A percentile compares a stretch with the other conserved stretches of the same genome.
phyloP scores from a whole-genome alignment of 2,329 filamentous ascomycete species.

The Paecilomyces sp. region DNA sequence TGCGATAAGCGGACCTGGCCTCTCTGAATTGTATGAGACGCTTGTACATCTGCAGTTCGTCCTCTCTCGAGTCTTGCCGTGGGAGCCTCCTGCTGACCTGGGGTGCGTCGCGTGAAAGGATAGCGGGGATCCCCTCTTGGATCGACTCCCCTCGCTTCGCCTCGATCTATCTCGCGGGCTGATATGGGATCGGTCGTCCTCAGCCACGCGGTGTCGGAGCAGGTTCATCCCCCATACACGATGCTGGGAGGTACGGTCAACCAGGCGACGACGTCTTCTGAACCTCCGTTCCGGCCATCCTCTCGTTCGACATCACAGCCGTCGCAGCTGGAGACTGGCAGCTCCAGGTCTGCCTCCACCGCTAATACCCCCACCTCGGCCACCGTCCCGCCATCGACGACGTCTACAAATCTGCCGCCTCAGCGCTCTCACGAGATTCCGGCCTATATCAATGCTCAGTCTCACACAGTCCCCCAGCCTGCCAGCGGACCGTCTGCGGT shows the following conservation, averaged over 20 bases:
- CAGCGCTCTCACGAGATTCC: constrained; percentile 25
- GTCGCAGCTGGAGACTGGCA: constrained; percentile 15
- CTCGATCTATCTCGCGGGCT: constrained; percentile 18
- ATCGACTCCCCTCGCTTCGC: constrained; percentile 2
- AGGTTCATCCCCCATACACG: constrained; percentile 64
- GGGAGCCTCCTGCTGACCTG: background rate
- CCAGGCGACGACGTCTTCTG: constrained; percentile 16
- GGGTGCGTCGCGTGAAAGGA: background rate
- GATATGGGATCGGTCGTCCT: constrained; percentile 57
- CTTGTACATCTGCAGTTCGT: background rate
- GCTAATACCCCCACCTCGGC: constrained; percentile 27
- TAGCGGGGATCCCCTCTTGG: background rate
- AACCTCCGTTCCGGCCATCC: constrained; percentile 29
- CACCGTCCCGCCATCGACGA: constrained; percentile 27
- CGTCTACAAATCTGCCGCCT: constrained; percentile 23
- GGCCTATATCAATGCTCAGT: constrained; percentile 24
- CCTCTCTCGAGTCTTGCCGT: background rate
- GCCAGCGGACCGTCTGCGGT: constrained; percentile 17
- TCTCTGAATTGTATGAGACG: background rate
- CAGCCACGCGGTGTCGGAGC: constrained; percentile 66
- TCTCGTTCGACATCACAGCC: constrained; percentile 15
- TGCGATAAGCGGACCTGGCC: background rate
- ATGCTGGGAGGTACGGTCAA: constrained; percentile 49
- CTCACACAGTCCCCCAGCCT: constrained; percentile 17
- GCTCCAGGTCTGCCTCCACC: constrained; percentile 23